Evolutionary conservation across 2,329 filamentous ascomycete species (phyloP), one percentile per base, ranked within the genome.

Genomic region (Colletotrichum simmondsii): DNA sequence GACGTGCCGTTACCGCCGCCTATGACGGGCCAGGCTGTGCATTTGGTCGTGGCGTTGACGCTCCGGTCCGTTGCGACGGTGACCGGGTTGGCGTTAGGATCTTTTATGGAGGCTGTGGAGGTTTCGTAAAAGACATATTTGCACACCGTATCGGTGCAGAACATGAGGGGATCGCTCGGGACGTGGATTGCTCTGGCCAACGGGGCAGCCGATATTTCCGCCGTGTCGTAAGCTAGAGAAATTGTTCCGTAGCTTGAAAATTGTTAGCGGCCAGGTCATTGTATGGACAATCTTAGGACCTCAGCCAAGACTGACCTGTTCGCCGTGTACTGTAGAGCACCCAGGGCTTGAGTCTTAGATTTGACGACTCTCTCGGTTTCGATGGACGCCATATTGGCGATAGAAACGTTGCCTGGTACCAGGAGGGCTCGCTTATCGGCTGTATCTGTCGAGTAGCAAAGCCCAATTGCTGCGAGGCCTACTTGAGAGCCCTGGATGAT

Each of bases 401-500:
- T 77, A 0, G 80, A 77, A 0, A 86, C 80, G 11, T 78, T 77
- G 0, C 84, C 85, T 0, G 78, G 75, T 1, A 60, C 75, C 1
- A 82, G 77, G 5, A 85, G 72, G 4, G 83, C 78, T 1, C 76
- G 61, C 0, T 76, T 78, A 24, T 81, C 78, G n/a, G 83, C 80
- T 2, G 79, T 75, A 19, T 85, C 84, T 56, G 84, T 81, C 1
- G 83, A 80, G 70, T 86, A 87, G 1, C 82, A 83, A 2, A 87
- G 77, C 24, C 81, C 83, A 0, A 87, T 76, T 37, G 82, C 81
- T 0, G 85, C 85, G 8, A 87, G 77, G 3, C 81, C 84, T 46
- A 84, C 77, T 79, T 87, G 85, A 3, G 84, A 81, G 22, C 78
- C 79, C 84, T 85, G 35, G 2, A 4, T 24, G n/a, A 10, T 22